Percentiles rank a stretch among this genome's conserved stretches.
These are phyloP conservation scores for Umbellularia californica DNA, from an alignment of 164 flowering plant species.

Conservation along the genomic window DNA sequence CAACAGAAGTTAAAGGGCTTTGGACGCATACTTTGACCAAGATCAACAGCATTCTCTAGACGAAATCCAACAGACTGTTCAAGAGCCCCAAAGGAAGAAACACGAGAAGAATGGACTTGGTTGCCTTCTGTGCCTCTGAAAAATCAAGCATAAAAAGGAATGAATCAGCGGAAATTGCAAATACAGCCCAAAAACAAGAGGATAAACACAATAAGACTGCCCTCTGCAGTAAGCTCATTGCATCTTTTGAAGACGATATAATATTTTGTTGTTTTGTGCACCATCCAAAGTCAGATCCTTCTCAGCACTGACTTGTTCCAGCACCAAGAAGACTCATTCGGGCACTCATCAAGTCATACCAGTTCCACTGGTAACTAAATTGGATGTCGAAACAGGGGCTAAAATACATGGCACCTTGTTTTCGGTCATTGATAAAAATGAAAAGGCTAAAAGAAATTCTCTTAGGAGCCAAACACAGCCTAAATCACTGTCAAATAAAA, in stretches of 20 bases:
- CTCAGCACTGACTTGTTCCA: too few species aligned
- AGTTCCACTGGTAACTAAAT: too few species aligned
- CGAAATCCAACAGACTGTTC: conserved; percentile 59
- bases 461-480: too few species aligned
- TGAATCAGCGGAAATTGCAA: not conserved
- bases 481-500: too few species aligned
- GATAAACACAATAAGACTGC: not conserved
- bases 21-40: conserved; percentile 42
- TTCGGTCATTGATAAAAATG: too few species aligned
- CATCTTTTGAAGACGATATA: not conserved
- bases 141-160: conserved; percentile 2
- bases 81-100: conserved; percentile 43
- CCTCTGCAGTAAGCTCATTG: not conserved
- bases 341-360: not conserved
- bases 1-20: not conserved
- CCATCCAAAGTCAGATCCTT: not conserved
- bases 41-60: conserved; percentile 50
- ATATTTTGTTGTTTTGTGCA: not conserved
- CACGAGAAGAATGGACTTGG: conserved; percentile 26
- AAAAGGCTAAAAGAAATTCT: too few species aligned
- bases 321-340: too few species aligned
- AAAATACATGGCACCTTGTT: not conserved
- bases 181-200: not conserved
- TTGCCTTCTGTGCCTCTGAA: conserved; percentile 23
- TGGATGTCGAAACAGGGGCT: not conserved